phyloP scores from a whole-genome alignment of 805 yeast genomes.

The Schwanniomyces polymorphus region DNA sequence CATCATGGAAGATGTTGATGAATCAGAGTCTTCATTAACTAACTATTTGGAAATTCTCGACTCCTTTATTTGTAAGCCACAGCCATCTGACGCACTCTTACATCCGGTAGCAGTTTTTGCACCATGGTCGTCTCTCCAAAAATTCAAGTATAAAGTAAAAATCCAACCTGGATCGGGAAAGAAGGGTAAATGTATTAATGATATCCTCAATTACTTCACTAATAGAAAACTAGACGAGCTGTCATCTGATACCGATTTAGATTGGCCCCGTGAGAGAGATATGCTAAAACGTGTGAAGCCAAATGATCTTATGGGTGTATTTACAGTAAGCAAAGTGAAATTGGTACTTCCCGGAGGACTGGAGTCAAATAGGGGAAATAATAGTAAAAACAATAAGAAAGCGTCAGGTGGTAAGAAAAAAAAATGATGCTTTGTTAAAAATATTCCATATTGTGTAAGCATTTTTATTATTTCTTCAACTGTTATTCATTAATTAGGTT shows the following conservation, averaged over 20 bases:
- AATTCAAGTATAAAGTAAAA: slow-evolving; percentile 79
- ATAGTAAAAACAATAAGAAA: not conserved
- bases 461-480: not conserved
- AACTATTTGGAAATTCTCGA: slow-evolving; percentile 47
- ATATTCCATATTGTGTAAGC: no score
- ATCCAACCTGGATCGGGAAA: slow-evolving; percentile 77
- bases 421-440: not conserved
- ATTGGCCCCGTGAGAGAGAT: slow-evolving; percentile 72
- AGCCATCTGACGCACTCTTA: slow-evolving; percentile 49
- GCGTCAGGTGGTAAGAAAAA: slow-evolving; percentile 1
- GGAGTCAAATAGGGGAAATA: not conserved
- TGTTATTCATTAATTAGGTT: not conserved
- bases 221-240: slow-evolving; percentile 43
- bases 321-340: slow-evolving; percentile 74
- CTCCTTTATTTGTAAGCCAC: slow-evolving; percentile 45
- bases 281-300: slow-evolving; percentile 56
- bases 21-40: slow-evolving; percentile 27
- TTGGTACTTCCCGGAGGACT: slow-evolving; percentile 52
- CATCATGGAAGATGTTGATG: slow-evolving; percentile 33
- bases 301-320: slow-evolving; percentile 62
- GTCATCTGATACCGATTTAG: slow-evolving; percentile 50
- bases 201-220: slow-evolving; percentile 59
- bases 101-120: slow-evolving; percentile 86
- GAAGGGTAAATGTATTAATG: slow-evolving; percentile 83
- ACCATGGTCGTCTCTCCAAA: slow-evolving; percentile 81